Percentiles rank a stretch among this genome's conserved stretches.
Conservation (phyloP, 768 basidiomycete species). For the Pleurotus eryngii region DNA sequence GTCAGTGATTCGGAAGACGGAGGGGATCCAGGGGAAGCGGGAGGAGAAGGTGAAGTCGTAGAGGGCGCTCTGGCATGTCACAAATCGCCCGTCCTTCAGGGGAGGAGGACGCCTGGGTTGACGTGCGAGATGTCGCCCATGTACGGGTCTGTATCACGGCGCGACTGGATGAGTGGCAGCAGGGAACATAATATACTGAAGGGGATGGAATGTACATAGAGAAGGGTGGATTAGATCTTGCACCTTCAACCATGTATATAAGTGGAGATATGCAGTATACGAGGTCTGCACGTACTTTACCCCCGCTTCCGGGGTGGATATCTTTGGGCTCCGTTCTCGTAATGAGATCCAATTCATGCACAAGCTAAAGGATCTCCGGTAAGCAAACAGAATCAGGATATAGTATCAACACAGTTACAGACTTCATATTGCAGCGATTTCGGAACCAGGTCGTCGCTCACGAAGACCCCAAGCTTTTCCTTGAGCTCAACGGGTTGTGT, state of each 20-base stretch:
- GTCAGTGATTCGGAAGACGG: slow-evolving; percentile 10
- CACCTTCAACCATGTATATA: slow-evolving; percentile 2
- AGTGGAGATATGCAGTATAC: too few relatives aligned
- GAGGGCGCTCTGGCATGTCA: not conserved
- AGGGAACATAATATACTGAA: too few relatives aligned
- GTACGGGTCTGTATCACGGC: slow-evolving; percentile 8
- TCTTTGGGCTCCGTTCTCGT: slow-evolving; percentile 11
- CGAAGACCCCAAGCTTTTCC: slow-evolving; percentile 5
- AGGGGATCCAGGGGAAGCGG: slow-evolving; percentile 13
- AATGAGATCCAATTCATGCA: slow-evolving; percentile 10
- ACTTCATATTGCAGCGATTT: slow-evolving; percentile 12
- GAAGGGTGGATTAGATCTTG: slow-evolving; percentile 17
- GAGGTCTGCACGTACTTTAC: slow-evolving; percentile 6
- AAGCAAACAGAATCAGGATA: not conserved
- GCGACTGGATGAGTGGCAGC: not conserved
- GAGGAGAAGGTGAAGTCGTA: not conserved
- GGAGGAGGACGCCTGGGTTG: not conserved
- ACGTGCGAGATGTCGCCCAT: not conserved
- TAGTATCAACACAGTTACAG: not conserved
- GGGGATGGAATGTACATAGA: slow-evolving; percentile 6
- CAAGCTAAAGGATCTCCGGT: slow-evolving; percentile 3
- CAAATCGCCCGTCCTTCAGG: not conserved
- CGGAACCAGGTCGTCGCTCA: slow-evolving; percentile 11
- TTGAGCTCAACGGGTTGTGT: not conserved
- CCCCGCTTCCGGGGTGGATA: slow-evolving; percentile 13